A percentile compares a stretch with the other conserved stretches of the same genome.
phyloP scores from a whole-genome alignment of 768 basidiomycete species.

The Psilocybe tampanensis region DNA sequence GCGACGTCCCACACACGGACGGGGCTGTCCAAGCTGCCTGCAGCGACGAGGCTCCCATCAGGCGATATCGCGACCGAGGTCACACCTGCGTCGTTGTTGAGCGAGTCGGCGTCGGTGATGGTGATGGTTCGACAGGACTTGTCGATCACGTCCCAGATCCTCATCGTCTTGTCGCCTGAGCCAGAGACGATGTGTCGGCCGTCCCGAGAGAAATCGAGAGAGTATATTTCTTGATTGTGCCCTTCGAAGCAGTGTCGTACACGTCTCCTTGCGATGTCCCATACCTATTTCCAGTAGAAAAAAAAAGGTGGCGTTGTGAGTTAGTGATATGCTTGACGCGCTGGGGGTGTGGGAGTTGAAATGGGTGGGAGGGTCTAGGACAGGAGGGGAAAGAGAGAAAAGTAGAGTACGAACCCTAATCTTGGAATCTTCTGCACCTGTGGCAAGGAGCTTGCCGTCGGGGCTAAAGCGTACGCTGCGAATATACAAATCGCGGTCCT shows the following conservation, averaged over 20 bases:
- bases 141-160: constrained; percentile 46
- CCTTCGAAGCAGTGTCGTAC: constrained; percentile 79
- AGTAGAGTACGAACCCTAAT: constrained; percentile 70
- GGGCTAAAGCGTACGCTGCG: constrained; percentile 95
- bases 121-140: constrained; percentile 41
- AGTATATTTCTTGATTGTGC: constrained; percentile 91
- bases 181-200: constrained; percentile 88
- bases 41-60: constrained; percentile 65
- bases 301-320: too few relatives aligned
- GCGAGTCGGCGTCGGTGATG: constrained; percentile 48
- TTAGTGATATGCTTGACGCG: too few relatives aligned
- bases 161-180: constrained; percentile 66
- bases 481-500: constrained; percentile 84
- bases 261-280: constrained; percentile 80
- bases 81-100: constrained; percentile 58
- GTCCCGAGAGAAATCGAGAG: constrained; percentile 85
- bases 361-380: not conserved
- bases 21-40: constrained; percentile 72
- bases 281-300: constrained; percentile 54
- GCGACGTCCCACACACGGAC: constrained; percentile 81
- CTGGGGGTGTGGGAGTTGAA: not conserved
- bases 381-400: not conserved
- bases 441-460: constrained; percentile 91
- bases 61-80: constrained; percentile 82
- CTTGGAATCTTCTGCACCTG: constrained; percentile 93